Base-by-base conservation (phyloP, 2,329 filamentous ascomycete genomes). In the Samsoniella hepiali region DNA sequence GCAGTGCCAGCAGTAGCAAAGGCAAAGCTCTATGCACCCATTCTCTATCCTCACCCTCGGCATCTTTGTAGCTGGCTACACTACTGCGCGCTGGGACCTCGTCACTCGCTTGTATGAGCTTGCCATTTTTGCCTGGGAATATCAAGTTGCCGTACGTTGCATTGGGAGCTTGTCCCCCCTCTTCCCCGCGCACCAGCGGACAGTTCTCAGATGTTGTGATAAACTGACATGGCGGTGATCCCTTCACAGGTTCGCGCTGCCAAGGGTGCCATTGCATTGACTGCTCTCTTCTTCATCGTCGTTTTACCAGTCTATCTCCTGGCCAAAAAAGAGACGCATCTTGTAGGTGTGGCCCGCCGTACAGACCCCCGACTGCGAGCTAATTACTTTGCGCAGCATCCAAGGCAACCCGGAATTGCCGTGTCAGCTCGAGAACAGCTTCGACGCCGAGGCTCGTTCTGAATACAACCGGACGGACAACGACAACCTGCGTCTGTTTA, bases 61-160 rank as follows among this genome's bases (percentile, higher is more conserved):
- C 81, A 97, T 99, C 82, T 99, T 99, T 83, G 90, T 98, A 84
- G 94, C 95, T 81, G 95, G 95, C 78, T 99, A 99, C 84, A 98
- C 94, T 77, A 99, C 95, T 80, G 95, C 95, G 75, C 91, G 95
- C 83, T 99, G 95, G 93, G 95, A 98, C 80, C 88, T 99, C 67
- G 93, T 97, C 70, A 97, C 94, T 71, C 89, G 93, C 72, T 85
- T 98, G 72, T 97, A 97, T 89, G 94, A 99, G 79, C 87, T 99
- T 72, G 91, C 92, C 70, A 90, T 97, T 69, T 99, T 98, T 77
- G 95, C 96, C 70, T 97, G 93, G 93, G 91, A 98, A 77, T 91
- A 98, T 91, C 93, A 94, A 75, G 95, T 99, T 72, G 90, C 98
- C 75, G 93, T 96, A 81, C 73, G 89, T 81, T 57, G 36, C 42